Percentiles rank a stretch among this genome's conserved stretches.
phyloP scores from a whole-genome alignment of 768 basidiomycete genomes.

The Suillus luteus region DNA sequence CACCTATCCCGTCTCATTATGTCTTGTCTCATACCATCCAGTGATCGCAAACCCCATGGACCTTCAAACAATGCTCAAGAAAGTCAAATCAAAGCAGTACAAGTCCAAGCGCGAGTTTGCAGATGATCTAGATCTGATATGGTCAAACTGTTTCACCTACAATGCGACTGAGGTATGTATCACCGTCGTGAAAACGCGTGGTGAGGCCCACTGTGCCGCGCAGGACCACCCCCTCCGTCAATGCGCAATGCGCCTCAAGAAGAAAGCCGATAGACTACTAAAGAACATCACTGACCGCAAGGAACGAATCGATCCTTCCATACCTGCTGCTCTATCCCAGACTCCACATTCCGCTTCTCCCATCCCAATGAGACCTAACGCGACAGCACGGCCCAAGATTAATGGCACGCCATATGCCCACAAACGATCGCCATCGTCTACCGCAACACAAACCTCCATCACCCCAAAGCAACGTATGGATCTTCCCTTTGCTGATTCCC shows the following conservation, averaged over 20 bases:
- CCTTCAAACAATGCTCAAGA: conserved; percentile 87
- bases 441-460: conserved; percentile 27
- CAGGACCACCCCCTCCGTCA: conserved; percentile 89
- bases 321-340: conserved; percentile 51
- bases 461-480: conserved; percentile 33
- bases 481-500: conserved; percentile 61
- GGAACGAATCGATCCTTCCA: conserved; percentile 71
- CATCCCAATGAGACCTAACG: conserved; percentile 28
- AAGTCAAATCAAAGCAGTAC: conserved; percentile 90
- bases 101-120: conserved; percentile 94
- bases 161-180: conserved; percentile 85
- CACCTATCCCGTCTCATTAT: conserved; percentile 6
- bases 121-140: conserved; percentile 93
- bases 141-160: conserved; percentile 93
- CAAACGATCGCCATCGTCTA: conserved; percentile 42
- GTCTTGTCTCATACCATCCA: conserved; percentile 34
- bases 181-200: conserved; percentile 2
- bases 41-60: conserved; percentile 98
- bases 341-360: conserved; percentile 22
- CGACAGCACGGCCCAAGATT: conserved; percentile 45
- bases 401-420: conserved; percentile 43
- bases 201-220: neutral
- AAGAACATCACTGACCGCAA: conserved; percentile 88
- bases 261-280: conserved; percentile 84
- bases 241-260: conserved; percentile 77